phyloP scores from a whole-genome alignment of 768 basidiomycete genomes.

The Chlorophyllum brunneum region DNA sequence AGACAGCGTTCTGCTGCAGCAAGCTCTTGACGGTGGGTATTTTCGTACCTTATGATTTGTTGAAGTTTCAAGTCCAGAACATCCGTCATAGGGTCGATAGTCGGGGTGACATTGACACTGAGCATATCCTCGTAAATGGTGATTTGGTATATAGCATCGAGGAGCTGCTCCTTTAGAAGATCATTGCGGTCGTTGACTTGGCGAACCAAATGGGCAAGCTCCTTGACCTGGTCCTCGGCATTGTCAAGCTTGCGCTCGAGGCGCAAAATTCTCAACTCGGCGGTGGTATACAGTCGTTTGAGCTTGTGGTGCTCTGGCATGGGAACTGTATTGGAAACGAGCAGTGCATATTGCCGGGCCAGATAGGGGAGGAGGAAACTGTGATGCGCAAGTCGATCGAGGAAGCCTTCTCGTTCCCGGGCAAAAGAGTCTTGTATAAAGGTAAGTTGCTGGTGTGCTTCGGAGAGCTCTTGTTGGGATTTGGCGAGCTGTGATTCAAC shows the following conservation, averaged over 20 bases:
- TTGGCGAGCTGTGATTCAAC: conserved; percentile 35
- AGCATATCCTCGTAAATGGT: conserved; percentile 18
- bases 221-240: conserved; percentile 61
- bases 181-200: conserved; percentile 50
- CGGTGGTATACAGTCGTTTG: conserved; percentile 32
- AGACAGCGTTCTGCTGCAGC: conserved; percentile 14
- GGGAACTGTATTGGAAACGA: conserved; percentile 42
- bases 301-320: conserved; percentile 32
- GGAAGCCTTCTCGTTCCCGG: conserved; percentile 40
- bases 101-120: background rate
- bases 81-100: background rate
- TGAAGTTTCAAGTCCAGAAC: conserved; percentile 17
- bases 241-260: conserved; percentile 68
- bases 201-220: conserved; percentile 60
- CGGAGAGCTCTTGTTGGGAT: conserved; percentile 31
- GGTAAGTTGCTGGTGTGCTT: conserved; percentile 28
- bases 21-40: conserved; percentile 1
- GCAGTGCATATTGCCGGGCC: conserved; percentile 51
- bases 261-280: conserved; percentile 28
- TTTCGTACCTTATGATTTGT: conserved; percentile 18
- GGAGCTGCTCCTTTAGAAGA: conserved; percentile 33
- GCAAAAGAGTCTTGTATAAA: conserved; percentile 27
- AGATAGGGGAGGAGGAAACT: conserved; percentile 41
- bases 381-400: conserved; percentile 49
- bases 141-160: conserved; percentile 31